These are phyloP conservation scores for Peziza echinospora DNA, from an alignment of 495 filamentous ascomycete genomes.

Conservation along the genomic window DNA sequence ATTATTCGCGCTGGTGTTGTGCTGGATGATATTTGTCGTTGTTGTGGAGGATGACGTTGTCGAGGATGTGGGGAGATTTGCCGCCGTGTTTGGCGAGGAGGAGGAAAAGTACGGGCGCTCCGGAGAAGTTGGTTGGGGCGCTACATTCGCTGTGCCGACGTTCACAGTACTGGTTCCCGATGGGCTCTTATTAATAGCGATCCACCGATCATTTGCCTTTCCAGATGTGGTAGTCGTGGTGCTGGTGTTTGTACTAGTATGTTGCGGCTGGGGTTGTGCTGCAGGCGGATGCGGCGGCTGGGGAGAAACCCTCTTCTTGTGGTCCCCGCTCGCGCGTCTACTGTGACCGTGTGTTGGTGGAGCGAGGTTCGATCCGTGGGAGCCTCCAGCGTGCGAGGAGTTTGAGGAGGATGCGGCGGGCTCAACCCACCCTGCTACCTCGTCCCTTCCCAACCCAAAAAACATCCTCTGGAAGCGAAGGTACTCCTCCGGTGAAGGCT, in stretches of 20 bases:
- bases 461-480: not conserved
- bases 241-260: not conserved
- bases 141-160: not conserved
- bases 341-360: slow-evolving; percentile 24
- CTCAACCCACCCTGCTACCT: not conserved
- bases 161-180: too few relatives aligned
- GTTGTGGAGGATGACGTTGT: slow-evolving; percentile 1
- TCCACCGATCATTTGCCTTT: slow-evolving; percentile 13
- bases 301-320: slow-evolving; percentile 22
- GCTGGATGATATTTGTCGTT: slow-evolving; percentile 12
- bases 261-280: slow-evolving; percentile 2
- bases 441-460: not conserved
- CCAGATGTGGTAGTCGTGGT: slow-evolving; percentile 2
- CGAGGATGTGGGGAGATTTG: slow-evolving; percentile 3
- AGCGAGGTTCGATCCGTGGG: too few relatives aligned
- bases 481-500: not conserved
- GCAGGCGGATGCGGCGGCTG: slow-evolving; percentile 7
- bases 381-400: slow-evolving; percentile 1
- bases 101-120: not conserved
- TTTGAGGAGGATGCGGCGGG: not conserved
- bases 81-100: not conserved
- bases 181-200: slow-evolving; percentile 16
- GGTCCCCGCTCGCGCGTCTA: slow-evolving; percentile 24
- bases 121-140: not conserved
- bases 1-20: slow-evolving; percentile 25